phyloP scores from a whole-genome alignment of 202 grass and related monocot genomes.

The Sporobolus alterniflorus region DNA sequence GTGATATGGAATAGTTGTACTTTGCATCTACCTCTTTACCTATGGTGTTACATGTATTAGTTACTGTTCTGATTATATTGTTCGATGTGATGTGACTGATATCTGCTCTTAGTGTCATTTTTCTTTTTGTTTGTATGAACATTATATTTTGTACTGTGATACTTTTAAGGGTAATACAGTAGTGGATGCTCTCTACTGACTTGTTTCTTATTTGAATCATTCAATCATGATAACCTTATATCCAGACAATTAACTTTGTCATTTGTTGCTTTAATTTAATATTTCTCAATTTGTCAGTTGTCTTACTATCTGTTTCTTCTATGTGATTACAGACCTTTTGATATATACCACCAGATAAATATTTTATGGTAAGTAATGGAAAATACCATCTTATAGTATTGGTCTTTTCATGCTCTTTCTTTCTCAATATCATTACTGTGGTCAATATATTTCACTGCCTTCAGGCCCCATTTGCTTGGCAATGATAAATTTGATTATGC shows the following conservation, averaged over 20 bases:
- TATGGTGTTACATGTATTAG: not conserved
- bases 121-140: constrained; percentile 26
- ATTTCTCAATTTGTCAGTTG: constrained; percentile 28
- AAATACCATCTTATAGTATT: constrained; percentile 24
- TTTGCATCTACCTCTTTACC: not conserved
- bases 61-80: constrained; percentile 3
- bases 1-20: not conserved
- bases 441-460: constrained; percentile 15
- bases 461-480: constrained; percentile 91
- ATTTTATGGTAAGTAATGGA: constrained; percentile 84
- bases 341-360: constrained; percentile 99
- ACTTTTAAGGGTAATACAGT: not conserved
- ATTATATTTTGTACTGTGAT: not conserved
- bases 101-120: constrained; percentile 23
- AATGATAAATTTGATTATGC: constrained; percentile 86
- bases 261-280: constrained; percentile 10
- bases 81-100: constrained; percentile 9
- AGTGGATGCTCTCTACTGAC: not conserved
- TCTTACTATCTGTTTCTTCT: constrained; percentile 63
- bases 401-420: constrained; percentile 6
- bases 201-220: not conserved
- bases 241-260: not conserved
- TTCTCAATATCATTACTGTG: constrained; percentile 1
- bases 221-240: not conserved
- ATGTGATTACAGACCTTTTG: constrained; percentile 92